A percentile compares a stretch with the other conserved stretches of the same genome.
These are phyloP conservation scores for Lodderomyces orthopsilosis DNA, from an alignment of 1,139 yeast genomes.

Conservation along the genomic window DNA sequence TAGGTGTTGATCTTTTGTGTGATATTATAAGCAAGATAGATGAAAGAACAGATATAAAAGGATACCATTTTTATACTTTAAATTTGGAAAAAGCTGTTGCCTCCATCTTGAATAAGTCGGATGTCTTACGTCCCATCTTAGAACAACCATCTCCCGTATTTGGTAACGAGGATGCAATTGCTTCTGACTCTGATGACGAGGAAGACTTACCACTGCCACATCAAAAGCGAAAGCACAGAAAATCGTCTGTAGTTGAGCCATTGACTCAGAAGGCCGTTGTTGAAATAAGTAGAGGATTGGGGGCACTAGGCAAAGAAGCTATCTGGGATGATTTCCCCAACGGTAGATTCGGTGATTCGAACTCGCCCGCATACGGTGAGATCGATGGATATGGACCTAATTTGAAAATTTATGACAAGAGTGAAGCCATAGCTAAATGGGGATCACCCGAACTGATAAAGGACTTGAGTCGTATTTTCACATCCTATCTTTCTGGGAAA, in stretches of 20 bases:
- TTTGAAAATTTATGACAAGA: constrained; percentile 66
- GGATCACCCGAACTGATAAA: constrained; percentile 66
- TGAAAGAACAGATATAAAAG: constrained; percentile 52
- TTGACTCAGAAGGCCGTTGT: constrained; percentile 53
- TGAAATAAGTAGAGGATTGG: constrained; percentile 82
- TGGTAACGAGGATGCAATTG: constrained; percentile 31
- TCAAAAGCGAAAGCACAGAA: constrained; percentile 21
- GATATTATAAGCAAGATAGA: constrained; percentile 61
- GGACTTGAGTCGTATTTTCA: constrained; percentile 70
- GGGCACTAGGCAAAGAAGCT: constrained; percentile 84
- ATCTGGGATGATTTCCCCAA: constrained; percentile 99
- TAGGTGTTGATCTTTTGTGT: constrained; percentile 74
- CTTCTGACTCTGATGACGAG: constrained; percentile 34
- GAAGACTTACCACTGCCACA: constrained; percentile 11
- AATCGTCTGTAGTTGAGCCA: constrained; percentile 49
- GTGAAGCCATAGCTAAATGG: constrained; percentile 74
- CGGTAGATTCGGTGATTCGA: constrained; percentile 96
- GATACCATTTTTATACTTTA: constrained; percentile 87
- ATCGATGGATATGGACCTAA: constrained; percentile 96
- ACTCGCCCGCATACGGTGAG: constrained; percentile 97
- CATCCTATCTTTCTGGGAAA: constrained; percentile 71
- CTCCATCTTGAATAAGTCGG: constrained; percentile 66
- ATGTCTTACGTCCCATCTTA: constrained; percentile 37
- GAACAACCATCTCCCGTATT: constrained; percentile 16
- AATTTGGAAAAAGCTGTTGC: constrained; percentile 91